A percentile compares a stretch with the other conserved stretches of the same genome.
Evolutionary conservation across 768 basidiomycete species (phyloP).

Genomic region (Termitomyces sp.): DNA sequence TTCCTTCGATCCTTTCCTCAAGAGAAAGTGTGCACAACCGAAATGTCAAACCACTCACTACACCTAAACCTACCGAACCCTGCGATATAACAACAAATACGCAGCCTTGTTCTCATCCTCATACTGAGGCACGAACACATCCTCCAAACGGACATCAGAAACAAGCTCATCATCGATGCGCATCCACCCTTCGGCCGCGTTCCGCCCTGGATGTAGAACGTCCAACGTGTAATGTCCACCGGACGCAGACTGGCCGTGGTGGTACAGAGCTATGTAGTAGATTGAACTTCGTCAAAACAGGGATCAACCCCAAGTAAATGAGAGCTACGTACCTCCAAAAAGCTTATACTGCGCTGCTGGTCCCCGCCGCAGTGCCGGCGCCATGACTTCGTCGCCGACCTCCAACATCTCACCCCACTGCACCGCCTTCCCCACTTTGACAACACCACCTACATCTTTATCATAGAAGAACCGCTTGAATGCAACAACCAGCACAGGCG

Average conservation of each 20-base stretch:
- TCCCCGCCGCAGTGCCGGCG: slow-evolving; percentile 40
- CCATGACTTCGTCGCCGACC: slow-evolving; percentile 67
- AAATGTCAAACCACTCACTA: too few species aligned
- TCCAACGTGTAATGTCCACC: slow-evolving; percentile 96
- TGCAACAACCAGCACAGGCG: slow-evolving; percentile 81
- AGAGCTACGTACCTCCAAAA: slow-evolving; percentile 62
- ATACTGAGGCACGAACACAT: slow-evolving; percentile 64
- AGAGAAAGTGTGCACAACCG: not conserved
- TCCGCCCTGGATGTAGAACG: slow-evolving; percentile 69
- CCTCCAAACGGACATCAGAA: slow-evolving; percentile 63
- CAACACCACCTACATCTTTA: slow-evolving; percentile 63
- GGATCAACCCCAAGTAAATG: not conserved
- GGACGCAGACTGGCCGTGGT: slow-evolving; percentile 86
- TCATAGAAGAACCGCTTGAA: slow-evolving; percentile 92
- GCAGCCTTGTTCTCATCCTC: slow-evolving; percentile 57
- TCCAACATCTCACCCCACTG: slow-evolving; percentile 74
- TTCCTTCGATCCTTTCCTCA: not conserved
- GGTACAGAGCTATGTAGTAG: slow-evolving; percentile 66
- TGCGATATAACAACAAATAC: slow-evolving; percentile 83
- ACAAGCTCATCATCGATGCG: slow-evolving; percentile 92
- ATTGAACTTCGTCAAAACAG: not conserved
- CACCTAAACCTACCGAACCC: slow-evolving; percentile 32
- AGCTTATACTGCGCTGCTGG: slow-evolving; percentile 65
- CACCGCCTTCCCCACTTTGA: slow-evolving; percentile 83
- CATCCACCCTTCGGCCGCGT: slow-evolving; percentile 73